These are phyloP conservation scores for Ganoderma sp. DNA, from an alignment of 1,284 basidiomycete species.

Conservation along the genomic window DNA sequence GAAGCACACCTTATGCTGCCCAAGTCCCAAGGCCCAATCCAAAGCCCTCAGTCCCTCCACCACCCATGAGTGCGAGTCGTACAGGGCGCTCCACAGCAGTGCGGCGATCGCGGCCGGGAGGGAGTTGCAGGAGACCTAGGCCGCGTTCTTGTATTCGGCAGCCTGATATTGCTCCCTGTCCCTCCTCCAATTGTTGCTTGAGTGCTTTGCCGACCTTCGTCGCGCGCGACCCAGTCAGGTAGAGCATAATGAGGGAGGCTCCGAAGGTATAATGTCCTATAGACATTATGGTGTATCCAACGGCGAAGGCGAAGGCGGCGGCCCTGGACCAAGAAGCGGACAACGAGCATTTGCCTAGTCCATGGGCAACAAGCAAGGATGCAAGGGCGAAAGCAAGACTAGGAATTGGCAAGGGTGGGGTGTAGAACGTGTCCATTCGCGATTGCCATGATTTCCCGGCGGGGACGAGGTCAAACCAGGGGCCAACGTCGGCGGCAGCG, in stretches of 20 bases:
- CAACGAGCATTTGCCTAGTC: slow-evolving; percentile 55
- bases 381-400: slow-evolving; percentile 43
- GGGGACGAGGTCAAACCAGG: not conserved
- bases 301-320: slow-evolving; percentile 75
- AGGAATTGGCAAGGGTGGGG: not conserved
- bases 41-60: slow-evolving; percentile 28
- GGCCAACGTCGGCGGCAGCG: not conserved
- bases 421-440: not conserved
- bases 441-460: not conserved
- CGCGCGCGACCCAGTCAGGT: slow-evolving; percentile 81
- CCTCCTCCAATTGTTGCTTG: slow-evolving; percentile 84
- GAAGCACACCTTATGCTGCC: slow-evolving; percentile 32
- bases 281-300: slow-evolving; percentile 72
- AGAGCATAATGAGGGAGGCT: slow-evolving; percentile 79
- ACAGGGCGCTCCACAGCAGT: slow-evolving; percentile 67
- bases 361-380: slow-evolving; percentile 52
- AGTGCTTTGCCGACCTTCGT: slow-evolving; percentile 80
- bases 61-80: slow-evolving; percentile 48
- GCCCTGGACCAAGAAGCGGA: no score
- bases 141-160: slow-evolving; percentile 71
- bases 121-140: slow-evolving; percentile 86
- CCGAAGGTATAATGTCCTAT: slow-evolving; percentile 73
- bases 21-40: slow-evolving; percentile 14
- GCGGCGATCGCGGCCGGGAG: slow-evolving; percentile 72
- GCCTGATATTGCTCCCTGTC: slow-evolving; percentile 73